These are phyloP conservation scores for Penicillium atrosanguineum DNA, from an alignment of 495 filamentous ascomycete species.

Conservation along the genomic window DNA sequence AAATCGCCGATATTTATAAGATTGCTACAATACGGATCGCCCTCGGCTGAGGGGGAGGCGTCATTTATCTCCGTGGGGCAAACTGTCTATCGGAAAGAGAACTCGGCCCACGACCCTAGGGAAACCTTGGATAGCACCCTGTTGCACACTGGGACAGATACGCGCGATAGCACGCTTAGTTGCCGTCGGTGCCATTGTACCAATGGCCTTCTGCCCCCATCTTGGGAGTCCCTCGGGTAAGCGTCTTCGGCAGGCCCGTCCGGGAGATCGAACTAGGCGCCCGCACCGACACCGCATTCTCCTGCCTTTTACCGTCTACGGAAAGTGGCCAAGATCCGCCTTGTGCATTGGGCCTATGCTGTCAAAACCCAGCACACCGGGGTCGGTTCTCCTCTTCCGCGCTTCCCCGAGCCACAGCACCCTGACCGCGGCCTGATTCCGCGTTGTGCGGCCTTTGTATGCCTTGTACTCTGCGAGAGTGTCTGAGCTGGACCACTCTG, in stretches of 20 bases:
- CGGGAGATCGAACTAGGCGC: conserved; percentile 8
- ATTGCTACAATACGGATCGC: not conserved
- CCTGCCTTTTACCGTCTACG: not conserved
- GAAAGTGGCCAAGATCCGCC: not conserved
- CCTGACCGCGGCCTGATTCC: not conserved
- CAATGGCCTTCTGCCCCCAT: not conserved
- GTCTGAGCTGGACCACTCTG: not conserved
- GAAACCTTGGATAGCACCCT: not conserved
- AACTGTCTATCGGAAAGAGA: conserved; percentile 2
- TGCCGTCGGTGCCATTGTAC: too few relatives aligned
- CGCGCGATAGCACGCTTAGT: not conserved
- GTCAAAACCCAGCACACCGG: not conserved
- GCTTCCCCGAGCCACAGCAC: not conserved
- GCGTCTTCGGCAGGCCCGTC: conserved; percentile 8
- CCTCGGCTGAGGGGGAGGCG: conserved; percentile 3
- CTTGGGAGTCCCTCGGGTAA: conserved; percentile 3
- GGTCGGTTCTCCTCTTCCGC: not conserved
- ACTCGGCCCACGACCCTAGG: conserved; percentile 1
- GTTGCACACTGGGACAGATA: not conserved
- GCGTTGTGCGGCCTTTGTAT: not conserved
- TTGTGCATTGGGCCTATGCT: not conserved
- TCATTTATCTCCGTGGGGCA: not conserved
- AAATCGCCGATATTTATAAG: not conserved
- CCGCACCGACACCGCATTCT: not conserved
- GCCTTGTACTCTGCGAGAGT: not conserved